Conservation (phyloP, 2,329 filamentous ascomycete genomes). For the Didymella exigua region DNA sequence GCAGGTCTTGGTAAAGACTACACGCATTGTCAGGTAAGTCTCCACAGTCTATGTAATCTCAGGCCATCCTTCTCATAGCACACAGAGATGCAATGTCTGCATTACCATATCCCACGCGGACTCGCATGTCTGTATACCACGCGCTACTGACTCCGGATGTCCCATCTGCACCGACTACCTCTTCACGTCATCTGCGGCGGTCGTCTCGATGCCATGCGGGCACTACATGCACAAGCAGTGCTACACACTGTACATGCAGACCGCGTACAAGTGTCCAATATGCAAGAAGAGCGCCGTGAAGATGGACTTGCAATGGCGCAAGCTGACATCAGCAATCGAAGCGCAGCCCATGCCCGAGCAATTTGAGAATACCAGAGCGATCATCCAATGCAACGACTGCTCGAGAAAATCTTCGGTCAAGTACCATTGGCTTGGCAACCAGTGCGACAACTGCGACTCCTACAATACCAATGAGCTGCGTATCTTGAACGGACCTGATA, state of each 20-base stretch:
- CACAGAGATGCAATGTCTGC: slow-evolving; percentile 78
- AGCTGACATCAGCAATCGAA: slow-evolving; percentile 84
- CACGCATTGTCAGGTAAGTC: slow-evolving; percentile 88
- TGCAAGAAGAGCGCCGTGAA: slow-evolving; percentile 97
- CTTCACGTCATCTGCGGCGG: slow-evolving; percentile 85
- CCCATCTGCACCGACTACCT: slow-evolving; percentile 97
- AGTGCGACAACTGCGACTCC: slow-evolving; percentile 70
- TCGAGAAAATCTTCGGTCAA: slow-evolving; percentile 81
- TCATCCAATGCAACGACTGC: slow-evolving; percentile 94
- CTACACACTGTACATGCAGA: slow-evolving; percentile 84
- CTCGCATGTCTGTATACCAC: slow-evolving; percentile 91
- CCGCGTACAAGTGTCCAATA: slow-evolving; percentile 93
- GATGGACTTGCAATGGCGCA: slow-evolving; percentile 94
- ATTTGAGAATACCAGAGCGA: slow-evolving; percentile 77
- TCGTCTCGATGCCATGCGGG: slow-evolving; percentile 94
- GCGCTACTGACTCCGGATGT: slow-evolving; percentile 92
- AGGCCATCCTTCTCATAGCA: background rate
- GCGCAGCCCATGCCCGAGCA: slow-evolving; percentile 90
- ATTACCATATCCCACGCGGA: slow-evolving; percentile 85
- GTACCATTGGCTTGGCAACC: slow-evolving; percentile 94
- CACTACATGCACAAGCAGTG: slow-evolving; percentile 94
- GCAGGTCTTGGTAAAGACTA: slow-evolving; percentile 95
- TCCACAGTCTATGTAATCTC: slow-evolving; percentile 12
- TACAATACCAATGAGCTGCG: slow-evolving; percentile 59
- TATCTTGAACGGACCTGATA: slow-evolving; percentile 49